These are phyloP conservation scores for Boletus albobrunnescens DNA, from an alignment of 1,284 basidiomycete species.

Conservation along the genomic window DNA sequence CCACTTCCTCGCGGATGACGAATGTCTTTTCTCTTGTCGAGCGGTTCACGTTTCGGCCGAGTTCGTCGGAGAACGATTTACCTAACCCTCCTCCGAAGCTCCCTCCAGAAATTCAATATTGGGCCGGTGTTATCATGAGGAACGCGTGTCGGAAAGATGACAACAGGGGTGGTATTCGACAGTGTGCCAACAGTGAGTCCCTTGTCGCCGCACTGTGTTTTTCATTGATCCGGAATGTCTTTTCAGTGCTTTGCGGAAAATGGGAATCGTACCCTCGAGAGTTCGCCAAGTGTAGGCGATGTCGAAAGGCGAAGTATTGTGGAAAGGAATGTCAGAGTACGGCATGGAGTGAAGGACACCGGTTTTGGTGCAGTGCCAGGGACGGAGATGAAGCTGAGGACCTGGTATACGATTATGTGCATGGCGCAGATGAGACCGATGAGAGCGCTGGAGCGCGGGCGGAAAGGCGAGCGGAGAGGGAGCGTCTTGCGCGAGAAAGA, in stretches of 20 bases:
- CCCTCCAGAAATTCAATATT: conserved; percentile 93
- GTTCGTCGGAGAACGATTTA: conserved; percentile 72
- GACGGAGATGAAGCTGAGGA: conserved; percentile 63
- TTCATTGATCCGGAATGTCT: conserved; percentile 1
- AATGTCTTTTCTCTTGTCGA: conserved; percentile 97
- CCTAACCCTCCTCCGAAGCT: conserved; percentile 68
- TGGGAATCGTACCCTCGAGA: conserved; percentile 94
- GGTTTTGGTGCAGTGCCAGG: conserved; percentile 82
- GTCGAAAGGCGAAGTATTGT: conserved; percentile 98
- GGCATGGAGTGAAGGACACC: conserved; percentile 95
- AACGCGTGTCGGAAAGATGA: conserved; percentile 99
- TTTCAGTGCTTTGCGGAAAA: conserved; percentile 83
- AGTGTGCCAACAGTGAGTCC: conserved; percentile 89
- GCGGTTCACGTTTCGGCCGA: conserved; percentile 90
- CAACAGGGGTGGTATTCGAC: conserved; percentile 85
- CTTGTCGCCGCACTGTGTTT: conserved; percentile 3
- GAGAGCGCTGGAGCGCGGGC: conserved; percentile 14
- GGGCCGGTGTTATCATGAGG: conserved; percentile 99
- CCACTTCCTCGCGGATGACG: conserved; percentile 46
- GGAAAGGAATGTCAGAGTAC: conserved; percentile 97
- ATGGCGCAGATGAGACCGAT: conserved; percentile 13
- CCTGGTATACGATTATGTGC: conserved; percentile 21
- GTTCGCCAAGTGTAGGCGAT: conserved; percentile 95
- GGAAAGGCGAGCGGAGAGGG: conserved; percentile 33
- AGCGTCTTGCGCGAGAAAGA: conserved; percentile 32